phyloP scores from a whole-genome alignment of 345 rosid species.

The Combretum micranthum region DNA sequence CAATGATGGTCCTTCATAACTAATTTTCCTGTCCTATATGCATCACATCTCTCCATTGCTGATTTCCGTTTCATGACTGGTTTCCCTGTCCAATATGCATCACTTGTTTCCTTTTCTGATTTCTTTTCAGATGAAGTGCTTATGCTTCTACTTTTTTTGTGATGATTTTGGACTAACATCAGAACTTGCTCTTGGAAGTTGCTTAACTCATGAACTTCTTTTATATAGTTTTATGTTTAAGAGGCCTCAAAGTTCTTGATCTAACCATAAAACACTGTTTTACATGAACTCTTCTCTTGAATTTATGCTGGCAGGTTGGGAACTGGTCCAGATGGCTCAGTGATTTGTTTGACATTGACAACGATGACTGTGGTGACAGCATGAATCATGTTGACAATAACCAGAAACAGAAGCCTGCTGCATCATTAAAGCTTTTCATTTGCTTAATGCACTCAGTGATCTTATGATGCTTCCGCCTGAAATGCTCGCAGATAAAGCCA shows the following conservation, averaged over 20 bases:
- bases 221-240: neutral
- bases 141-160: neutral
- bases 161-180: neutral
- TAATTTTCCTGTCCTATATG: too few species aligned
- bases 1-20: too few species aligned
- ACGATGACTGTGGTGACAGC: conserved; percentile 33
- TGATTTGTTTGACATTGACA: conserved; percentile 69
- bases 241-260: neutral
- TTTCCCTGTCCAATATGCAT: too few species aligned
- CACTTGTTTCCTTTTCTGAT: too few species aligned
- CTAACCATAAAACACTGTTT: neutral
- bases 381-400: conserved; percentile 17
- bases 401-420: conserved; percentile 22
- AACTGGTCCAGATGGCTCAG: conserved; percentile 96
- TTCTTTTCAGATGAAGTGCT: too few species aligned
- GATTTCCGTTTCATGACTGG: too few species aligned
- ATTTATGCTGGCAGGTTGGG: conserved; percentile 47
- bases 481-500: conserved; percentile 63
- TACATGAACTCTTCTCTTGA: neutral
- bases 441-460: conserved; percentile 81
- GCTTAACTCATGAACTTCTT: too few species aligned
- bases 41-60: too few species aligned
- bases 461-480: conserved; percentile 96
- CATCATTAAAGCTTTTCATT: conserved; percentile 64
- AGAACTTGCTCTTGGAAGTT: too few species aligned